Conservation (phyloP, 2,329 filamentous ascomycete species). For the Stagonosporopsis tanaceti region DNA sequence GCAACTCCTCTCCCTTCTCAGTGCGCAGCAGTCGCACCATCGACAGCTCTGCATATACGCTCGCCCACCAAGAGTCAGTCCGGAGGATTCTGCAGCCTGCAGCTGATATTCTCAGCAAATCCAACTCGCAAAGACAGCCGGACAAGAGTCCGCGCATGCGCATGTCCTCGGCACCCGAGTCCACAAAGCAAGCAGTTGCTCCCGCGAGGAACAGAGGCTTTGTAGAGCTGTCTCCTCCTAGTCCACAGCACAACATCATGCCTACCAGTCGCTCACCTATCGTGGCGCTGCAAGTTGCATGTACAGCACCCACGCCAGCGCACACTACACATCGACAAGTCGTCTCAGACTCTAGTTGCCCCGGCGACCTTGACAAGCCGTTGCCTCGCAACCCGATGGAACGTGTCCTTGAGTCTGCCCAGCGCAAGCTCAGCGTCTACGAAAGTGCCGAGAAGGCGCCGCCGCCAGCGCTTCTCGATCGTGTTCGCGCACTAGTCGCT, state of each 20-base stretch:
- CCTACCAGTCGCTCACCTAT: neutral
- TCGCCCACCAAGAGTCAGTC: slow-evolving; percentile 44
- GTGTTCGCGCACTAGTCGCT: slow-evolving; percentile 35
- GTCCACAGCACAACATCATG: slow-evolving; percentile 17
- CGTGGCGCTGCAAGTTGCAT: slow-evolving; percentile 9
- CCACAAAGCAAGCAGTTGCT: slow-evolving; percentile 11
- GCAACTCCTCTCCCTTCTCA: slow-evolving; percentile 42
- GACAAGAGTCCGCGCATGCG: slow-evolving; percentile 37
- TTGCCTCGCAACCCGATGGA: slow-evolving; percentile 16
- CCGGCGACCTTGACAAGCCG: slow-evolving; percentile 6
- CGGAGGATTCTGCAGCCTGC: slow-evolving; percentile 45
- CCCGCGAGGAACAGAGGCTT: slow-evolving; percentile 28
- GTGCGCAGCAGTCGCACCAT: slow-evolving; percentile 35
- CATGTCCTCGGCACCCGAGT: slow-evolving; percentile 46
- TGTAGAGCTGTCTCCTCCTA: slow-evolving; percentile 35
- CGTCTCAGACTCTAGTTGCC: slow-evolving; percentile 22
- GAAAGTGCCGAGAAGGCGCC: slow-evolving; percentile 29
- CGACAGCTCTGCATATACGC: slow-evolving; percentile 41
- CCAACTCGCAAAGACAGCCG: slow-evolving; percentile 33
- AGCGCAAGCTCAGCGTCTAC: slow-evolving; percentile 15
- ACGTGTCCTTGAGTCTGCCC: slow-evolving; percentile 10
- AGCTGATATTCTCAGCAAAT: slow-evolving; percentile 43
- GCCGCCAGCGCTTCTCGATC: slow-evolving; percentile 36
- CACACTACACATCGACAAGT: slow-evolving; percentile 20
- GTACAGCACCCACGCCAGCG: slow-evolving; percentile 20